These are phyloP conservation scores for Wilhelminamyces savonicus DNA, from an alignment of 805 yeast species.

Conservation along the genomic window DNA sequence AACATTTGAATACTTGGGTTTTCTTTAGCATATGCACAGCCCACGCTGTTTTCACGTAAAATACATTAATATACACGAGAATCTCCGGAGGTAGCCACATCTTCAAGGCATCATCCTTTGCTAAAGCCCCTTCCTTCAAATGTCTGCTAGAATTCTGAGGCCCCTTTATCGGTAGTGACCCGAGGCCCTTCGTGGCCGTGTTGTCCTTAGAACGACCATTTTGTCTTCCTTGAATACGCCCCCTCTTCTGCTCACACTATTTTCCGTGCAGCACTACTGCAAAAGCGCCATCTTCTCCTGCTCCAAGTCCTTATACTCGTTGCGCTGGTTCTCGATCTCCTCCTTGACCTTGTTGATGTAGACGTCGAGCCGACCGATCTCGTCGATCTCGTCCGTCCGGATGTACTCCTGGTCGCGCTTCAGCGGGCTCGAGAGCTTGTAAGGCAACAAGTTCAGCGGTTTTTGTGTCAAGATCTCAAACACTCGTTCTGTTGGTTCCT, in stretches of 20 bases:
- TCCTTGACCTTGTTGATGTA: constrained; percentile 31
- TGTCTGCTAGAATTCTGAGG: too few species aligned
- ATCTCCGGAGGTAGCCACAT: too few species aligned
- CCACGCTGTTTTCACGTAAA: not conserved
- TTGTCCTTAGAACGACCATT: too few species aligned
- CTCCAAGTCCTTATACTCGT: constrained; percentile 34
- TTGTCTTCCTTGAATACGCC: too few species aligned
- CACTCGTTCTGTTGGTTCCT: constrained; percentile 89
- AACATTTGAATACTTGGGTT: not conserved
- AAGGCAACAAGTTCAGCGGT: constrained; percentile 54
- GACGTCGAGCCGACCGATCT: constrained; percentile 34
- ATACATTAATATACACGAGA: too few species aligned
- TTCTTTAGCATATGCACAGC: not conserved
- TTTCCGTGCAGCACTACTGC: constrained; percentile 11
- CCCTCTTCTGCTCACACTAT: too few species aligned
- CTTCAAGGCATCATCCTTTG: too few species aligned
- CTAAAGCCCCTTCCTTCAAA: too few species aligned
- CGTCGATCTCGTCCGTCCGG: constrained; percentile 35
- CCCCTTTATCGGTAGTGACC: too few species aligned
- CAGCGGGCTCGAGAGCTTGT: constrained; percentile 23
- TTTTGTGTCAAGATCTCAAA: constrained; percentile 69
- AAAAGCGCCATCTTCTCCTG: constrained; percentile 34
- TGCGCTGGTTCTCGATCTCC: constrained; percentile 32
- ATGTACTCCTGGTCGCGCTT: constrained; percentile 36
- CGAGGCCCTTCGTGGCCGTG: too few species aligned